Evolutionary conservation across 2,329 filamentous ascomycete genomes (phyloP), one percentile per base, ranked within the genome.

Genomic region (Cylindrodendrum hubeiense): DNA sequence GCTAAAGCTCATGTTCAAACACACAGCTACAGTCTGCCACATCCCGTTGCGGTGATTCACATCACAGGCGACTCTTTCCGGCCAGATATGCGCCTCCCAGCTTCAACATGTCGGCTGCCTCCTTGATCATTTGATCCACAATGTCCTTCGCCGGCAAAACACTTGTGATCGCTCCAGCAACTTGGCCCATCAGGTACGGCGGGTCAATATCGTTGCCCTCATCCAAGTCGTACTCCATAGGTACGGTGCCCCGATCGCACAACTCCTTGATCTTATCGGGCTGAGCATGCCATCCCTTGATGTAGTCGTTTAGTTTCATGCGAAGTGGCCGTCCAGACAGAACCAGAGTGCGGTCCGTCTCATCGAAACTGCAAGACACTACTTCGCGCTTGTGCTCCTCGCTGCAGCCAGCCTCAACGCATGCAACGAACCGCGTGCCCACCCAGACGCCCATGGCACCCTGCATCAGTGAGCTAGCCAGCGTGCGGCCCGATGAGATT

Each of bases 131-230:
- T 71, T 97, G 94, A 66, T 90, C 87, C n/a, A 98, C 90, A 82
- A 98, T 97, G 69, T 91, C 87, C 50, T 84, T 87, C 0, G 95
- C 95, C 0, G 95, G 94, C 83, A 96, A 90, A 65, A 98, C 88
- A 70, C 91, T 89, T 34, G 83, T 79, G 62, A 98, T 93, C 1
- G 90, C 86, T 2, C 92, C 95, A 1, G 94, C 93, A 9, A 98
- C 95, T 82, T 97, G 94, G 1, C 95, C 95, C 95, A 98, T 98
- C 75, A 98, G 78, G 79, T 95, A 94, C 13, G 95, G 95, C 60
- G 92, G 84, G 75, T 98, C 95, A 13, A 97, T 83, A 43, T 97
- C 94, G 60, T 90, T 91, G 1, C 91, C 92, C 59, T 94, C 86
- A 53, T 97, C 93, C 74, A 97, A 84, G 76, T 98, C 95, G 76